Base-by-base conservation (phyloP, 768 basidiomycete species). In the Rhizopogon sp. region DNA sequence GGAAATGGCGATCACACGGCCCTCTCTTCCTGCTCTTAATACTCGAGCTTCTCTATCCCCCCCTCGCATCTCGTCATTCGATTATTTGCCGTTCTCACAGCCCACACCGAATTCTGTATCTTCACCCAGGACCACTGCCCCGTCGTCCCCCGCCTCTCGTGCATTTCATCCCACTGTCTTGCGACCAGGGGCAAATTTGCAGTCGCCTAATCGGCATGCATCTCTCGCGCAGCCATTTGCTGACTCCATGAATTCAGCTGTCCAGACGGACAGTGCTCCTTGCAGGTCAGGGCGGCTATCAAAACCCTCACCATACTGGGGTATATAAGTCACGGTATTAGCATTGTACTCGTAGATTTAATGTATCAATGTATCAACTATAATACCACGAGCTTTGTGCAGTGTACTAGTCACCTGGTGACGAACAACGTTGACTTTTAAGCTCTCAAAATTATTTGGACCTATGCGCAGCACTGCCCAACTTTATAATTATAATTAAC, bases 241-340 rank as follows among this genome's bases (percentile, higher is more conserved):
- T 37, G 35, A 37, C 5, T 37, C 14, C 14, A 40, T 40, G 39
- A n/a, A n/a, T n/a, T 40, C n/a, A n/a, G 20, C 16, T 13, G 17
- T 42, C 22, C 35, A 22, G 20, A 22, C 3, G 9, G 50, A 53
- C 41, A 54, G 52, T 17, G 60, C 59, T 20, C 44, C 58, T 28
- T 55, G 58, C 37, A 61, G 46, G 43, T 60, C 64, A 5, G 60
- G 51, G 41, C 60, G 66, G 44, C 62, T 66, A 20, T 66, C 66
- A 16, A 69, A 68, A 50, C 66, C 59, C 22, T 42, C 67, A 35
- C 65, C 69, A 6, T 56, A 39, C 0, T 49, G 53, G 39, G 47
- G 57, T 43, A 58, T 68, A 37, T 57, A 40, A 55, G 25, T 25
- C 4, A 25, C 25, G 1, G 6, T 52, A 33, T 37, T 10, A 11